Evolutionary conservation across 1,139 yeast genomes (phyloP).

Genomic region (Lodderomyces margitis): DNA sequence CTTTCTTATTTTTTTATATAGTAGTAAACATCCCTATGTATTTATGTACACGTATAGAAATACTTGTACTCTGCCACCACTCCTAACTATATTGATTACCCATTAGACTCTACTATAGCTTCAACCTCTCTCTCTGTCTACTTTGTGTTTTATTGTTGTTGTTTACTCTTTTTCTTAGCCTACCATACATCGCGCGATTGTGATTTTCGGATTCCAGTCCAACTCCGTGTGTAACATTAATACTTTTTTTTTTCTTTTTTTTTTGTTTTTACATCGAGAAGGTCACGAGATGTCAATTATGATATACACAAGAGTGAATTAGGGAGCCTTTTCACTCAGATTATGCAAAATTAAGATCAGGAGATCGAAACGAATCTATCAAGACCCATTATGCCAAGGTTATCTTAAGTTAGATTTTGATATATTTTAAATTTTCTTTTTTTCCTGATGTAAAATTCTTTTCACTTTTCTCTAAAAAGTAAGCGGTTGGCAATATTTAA

Average conservation of each 20-base stretch:
- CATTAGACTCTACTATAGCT: too few relatives aligned
- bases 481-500: too few relatives aligned
- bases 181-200: constrained; percentile 1
- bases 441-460: background rate
- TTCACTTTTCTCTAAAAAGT: too few relatives aligned
- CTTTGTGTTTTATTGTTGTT: background rate
- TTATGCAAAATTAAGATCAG: background rate
- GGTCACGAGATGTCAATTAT: constrained; percentile 2
- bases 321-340: background rate
- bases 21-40: too few relatives aligned
- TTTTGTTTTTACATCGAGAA: background rate
- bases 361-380: constrained; percentile 1
- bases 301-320: background rate
- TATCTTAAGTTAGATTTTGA: background rate
- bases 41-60: too few relatives aligned
- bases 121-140: background rate
- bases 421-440: background rate
- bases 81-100: too few relatives aligned
- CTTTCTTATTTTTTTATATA: too few relatives aligned
- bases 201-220: too few relatives aligned
- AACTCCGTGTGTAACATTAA: too few relatives aligned
- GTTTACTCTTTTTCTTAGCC: background rate
- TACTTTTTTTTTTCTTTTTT: too few relatives aligned
- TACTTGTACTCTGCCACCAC: too few relatives aligned
- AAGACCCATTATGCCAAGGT: background rate